Evolutionary conservation across 2,329 filamentous ascomycete genomes (phyloP).

Genomic region (Exophiala aquamarina): DNA sequence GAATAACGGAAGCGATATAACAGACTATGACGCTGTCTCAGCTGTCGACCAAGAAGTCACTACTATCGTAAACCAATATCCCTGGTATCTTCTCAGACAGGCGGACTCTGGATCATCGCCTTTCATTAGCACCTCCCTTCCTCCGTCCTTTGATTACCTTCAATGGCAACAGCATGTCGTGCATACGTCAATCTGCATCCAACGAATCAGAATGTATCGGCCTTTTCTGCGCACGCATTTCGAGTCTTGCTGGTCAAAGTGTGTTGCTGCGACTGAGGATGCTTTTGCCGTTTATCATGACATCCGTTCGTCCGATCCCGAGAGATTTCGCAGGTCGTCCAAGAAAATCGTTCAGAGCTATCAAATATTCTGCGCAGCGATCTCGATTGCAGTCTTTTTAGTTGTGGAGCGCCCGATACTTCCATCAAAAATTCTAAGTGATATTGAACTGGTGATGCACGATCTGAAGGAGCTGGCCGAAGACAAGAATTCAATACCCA

Average conservation of each 20-base stretch:
- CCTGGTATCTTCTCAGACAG: conserved; percentile 29
- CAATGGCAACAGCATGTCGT: conserved; percentile 31
- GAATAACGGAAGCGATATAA: conserved; percentile 22
- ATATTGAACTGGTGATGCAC: conserved; percentile 31
- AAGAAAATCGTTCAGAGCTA: conserved; percentile 29
- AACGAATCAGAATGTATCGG: conserved; percentile 31
- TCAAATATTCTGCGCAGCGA: conserved; percentile 31
- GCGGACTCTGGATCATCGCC: conserved; percentile 8
- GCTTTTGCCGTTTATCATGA: conserved; percentile 28
- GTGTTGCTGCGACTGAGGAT: conserved; percentile 26
- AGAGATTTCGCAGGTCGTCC: conserved; percentile 26
- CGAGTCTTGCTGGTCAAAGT: conserved; percentile 17
- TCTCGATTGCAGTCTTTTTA: conserved; percentile 30
- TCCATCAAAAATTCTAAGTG: conserved; percentile 11
- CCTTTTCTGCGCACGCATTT: conserved; percentile 30
- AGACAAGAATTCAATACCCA: conserved; percentile 22
- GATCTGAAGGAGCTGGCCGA: conserved; percentile 23
- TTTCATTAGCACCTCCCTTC: conserved; percentile 3
- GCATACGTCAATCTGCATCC: conserved; percentile 31
- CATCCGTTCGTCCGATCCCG: conserved; percentile 27
- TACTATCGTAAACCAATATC: conserved; percentile 24
- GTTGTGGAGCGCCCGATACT: conserved; percentile 27
- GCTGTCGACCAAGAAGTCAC: conserved; percentile 28
- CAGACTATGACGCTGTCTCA: conserved; percentile 29
- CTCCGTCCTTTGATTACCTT: conserved; percentile 25